These are phyloP conservation scores for Marchantia paleacea DNA, from an alignment of 225 moss, liverwort and hornwort genomes.

Conservation along the genomic window DNA sequence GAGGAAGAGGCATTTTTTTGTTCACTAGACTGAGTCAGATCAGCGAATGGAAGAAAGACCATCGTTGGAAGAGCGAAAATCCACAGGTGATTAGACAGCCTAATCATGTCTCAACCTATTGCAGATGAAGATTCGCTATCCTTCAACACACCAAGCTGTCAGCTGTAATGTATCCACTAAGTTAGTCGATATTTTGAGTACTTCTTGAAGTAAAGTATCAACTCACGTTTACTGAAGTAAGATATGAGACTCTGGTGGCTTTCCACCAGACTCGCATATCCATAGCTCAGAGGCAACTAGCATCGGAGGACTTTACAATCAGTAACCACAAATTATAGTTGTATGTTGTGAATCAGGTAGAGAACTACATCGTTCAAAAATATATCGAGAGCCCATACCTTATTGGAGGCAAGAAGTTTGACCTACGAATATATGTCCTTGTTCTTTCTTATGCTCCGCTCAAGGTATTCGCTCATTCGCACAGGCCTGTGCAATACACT, in stretches of 20 bases:
- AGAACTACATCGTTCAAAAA: constrained; percentile 94
- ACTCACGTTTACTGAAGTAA: too few relatives aligned
- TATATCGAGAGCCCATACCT: constrained; percentile 93
- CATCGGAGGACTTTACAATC: neutral
- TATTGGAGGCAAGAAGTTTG: constrained; percentile 95
- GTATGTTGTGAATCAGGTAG: constrained; percentile 67
- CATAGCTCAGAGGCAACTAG: too few relatives aligned
- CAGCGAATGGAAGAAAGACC: constrained; percentile 98
- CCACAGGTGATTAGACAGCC: constrained; percentile 58
- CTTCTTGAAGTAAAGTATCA: too few relatives aligned
- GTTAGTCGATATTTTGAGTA: too few relatives aligned
- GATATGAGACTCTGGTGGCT: too few relatives aligned
- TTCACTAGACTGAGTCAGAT: constrained; percentile 92
- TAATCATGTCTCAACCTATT: neutral
- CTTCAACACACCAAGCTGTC: too few relatives aligned
- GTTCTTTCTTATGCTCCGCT: constrained; percentile 86
- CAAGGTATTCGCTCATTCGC: constrained; percentile 44
- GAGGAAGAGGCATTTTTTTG: constrained; percentile 92
- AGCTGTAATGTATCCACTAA: too few relatives aligned
- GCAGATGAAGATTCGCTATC: too few relatives aligned
- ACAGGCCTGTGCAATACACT: neutral
- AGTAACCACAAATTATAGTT: constrained; percentile 33
- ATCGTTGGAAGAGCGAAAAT: constrained; percentile 95
- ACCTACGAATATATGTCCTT: constrained; percentile 85
- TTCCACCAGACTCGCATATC: too few relatives aligned